Evolutionary conservation across 352 stramenopile species (phyloP).

Genomic region (Globisporangium parvum): DNA sequence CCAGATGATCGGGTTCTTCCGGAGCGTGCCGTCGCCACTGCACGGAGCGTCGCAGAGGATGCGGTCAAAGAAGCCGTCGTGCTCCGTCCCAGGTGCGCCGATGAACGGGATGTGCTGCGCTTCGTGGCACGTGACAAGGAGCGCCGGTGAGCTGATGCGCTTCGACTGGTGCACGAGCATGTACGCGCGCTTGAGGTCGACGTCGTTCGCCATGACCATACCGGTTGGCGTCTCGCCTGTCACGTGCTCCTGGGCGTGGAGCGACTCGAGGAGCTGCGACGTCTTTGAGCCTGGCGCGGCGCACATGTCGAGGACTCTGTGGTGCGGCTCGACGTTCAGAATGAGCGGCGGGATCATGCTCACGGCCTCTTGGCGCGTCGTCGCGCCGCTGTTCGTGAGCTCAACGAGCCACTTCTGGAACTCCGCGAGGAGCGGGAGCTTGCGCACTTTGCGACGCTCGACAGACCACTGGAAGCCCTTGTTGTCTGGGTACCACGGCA

Average conservation of each 20-base stretch:
- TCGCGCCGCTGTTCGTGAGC: conserved; percentile 90
- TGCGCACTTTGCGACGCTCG: conserved; percentile 87
- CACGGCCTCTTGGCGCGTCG: conserved; percentile 98
- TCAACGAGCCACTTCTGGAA: conserved; percentile 97
- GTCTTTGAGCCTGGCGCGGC: conserved; percentile 99
- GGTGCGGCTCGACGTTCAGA: conserved; percentile 90
- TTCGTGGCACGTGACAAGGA: conserved; percentile 96
- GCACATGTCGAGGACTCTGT: conserved; percentile 97
- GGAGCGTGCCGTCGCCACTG: conserved; percentile 96
- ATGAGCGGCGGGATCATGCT: conserved; percentile 99
- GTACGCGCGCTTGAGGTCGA: conserved; percentile 96
- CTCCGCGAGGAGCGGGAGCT: conserved; percentile 87
- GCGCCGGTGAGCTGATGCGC: conserved; percentile 90
- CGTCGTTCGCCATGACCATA: conserved; percentile 96
- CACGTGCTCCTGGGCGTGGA: conserved; percentile 77
- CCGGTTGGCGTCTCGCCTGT: conserved; percentile 82
- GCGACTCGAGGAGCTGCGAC: conserved; percentile 95
- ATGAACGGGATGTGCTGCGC: conserved; percentile 95
- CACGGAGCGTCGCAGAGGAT: conserved; percentile 98
- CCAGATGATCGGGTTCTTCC: conserved; percentile 97
- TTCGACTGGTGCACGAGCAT: conserved; percentile 98
- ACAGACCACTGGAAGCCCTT: conserved; percentile 89
- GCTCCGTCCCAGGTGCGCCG: conserved; percentile 41
- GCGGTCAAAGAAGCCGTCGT: conserved; percentile 94
- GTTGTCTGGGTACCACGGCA: conserved; percentile 89